A percentile compares a stretch with the other conserved stretches of the same genome.
phyloP scores from a whole-genome alignment of 1,284 basidiomycete species.

The Stereum hirsutum region DNA sequence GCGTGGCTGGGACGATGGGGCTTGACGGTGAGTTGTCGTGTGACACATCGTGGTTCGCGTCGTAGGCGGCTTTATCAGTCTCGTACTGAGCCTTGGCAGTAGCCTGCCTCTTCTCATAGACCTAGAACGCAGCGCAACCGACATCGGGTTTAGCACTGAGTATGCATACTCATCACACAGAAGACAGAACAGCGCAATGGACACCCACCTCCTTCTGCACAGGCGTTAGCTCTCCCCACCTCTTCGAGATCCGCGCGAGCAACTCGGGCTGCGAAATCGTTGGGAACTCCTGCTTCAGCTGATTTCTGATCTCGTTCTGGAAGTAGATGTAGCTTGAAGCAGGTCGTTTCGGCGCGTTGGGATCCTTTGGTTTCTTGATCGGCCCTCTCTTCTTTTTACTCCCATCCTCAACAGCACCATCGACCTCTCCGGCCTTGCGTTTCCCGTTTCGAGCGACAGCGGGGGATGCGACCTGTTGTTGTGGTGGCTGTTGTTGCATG shows the following conservation, averaged over 20 bases:
- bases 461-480: not conserved
- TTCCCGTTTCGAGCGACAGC: conserved; percentile 5
- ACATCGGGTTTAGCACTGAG: not conserved
- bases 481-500: too few species aligned
- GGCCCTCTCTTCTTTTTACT: conserved; percentile 26
- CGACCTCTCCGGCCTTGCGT: conserved; percentile 37
- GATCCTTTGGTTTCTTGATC: conserved; percentile 69
- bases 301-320: conserved; percentile 85
- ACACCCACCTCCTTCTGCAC: conserved; percentile 64
- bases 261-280: conserved; percentile 66
- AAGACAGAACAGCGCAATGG: not conserved
- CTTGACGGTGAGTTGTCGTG: too few species aligned
- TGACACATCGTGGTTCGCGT: conserved; percentile 13
- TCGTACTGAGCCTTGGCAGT: conserved; percentile 27
- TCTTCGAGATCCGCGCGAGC: conserved; percentile 59
- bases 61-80: conserved; percentile 22
- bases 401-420: conserved; percentile 30
- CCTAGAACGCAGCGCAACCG: conserved; percentile 15
- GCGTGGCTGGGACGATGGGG: conserved; percentile 6
- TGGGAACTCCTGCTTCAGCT: conserved; percentile 60
- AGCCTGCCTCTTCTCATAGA: conserved; percentile 26
- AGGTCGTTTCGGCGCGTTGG: conserved; percentile 91
- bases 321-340: conserved; percentile 93
- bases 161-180: not conserved
- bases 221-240: conserved; percentile 65